A percentile compares a stretch with the other conserved stretches of the same genome.
These are phyloP conservation scores for Fusarium domesticum DNA, from an alignment of 2,329 filamentous ascomycete genomes.

Conservation along the genomic window DNA sequence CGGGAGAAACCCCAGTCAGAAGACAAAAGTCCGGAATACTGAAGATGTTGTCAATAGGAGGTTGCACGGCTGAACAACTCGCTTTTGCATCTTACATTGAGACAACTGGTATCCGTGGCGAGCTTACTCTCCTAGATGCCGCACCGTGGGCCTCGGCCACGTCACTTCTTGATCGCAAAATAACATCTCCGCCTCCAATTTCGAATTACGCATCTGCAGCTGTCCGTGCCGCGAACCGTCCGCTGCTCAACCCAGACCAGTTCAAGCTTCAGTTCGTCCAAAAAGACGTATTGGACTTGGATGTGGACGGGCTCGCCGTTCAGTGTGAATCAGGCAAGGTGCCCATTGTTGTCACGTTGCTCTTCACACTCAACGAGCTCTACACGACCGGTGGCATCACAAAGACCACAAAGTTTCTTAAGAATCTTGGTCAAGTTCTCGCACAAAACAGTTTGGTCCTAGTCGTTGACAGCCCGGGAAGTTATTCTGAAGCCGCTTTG, in stretches of 20 bases:
- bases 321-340: slow-evolving; percentile 30
- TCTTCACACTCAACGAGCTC: slow-evolving; percentile 95
- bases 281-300: slow-evolving; percentile 48
- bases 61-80: slow-evolving; percentile 61
- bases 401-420: slow-evolving; percentile 73
- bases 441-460: slow-evolving; percentile 65
- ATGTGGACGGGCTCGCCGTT: slow-evolving; percentile 31
- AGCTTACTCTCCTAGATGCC: slow-evolving; percentile 71
- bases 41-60: slow-evolving; percentile 49
- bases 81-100: slow-evolving; percentile 48
- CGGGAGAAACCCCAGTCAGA: slow-evolving; percentile 6
- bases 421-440: slow-evolving; percentile 60
- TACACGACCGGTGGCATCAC: slow-evolving; percentile 73
- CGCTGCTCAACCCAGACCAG: slow-evolving; percentile 41
- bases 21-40: slow-evolving; percentile 24
- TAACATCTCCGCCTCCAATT: slow-evolving; percentile 51
- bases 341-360: slow-evolving; percentile 67
- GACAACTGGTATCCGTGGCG: slow-evolving; percentile 24
- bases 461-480: slow-evolving; percentile 89
- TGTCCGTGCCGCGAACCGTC: slow-evolving; percentile 42
- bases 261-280: slow-evolving; percentile 45
- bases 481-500: slow-evolving; percentile 79
- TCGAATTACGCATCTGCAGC: slow-evolving; percentile 53
- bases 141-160: slow-evolving; percentile 72
- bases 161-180: slow-evolving; percentile 51